Conservation (phyloP, 2,329 filamentous ascomycete genomes). For the Botrytis galanthina region DNA sequence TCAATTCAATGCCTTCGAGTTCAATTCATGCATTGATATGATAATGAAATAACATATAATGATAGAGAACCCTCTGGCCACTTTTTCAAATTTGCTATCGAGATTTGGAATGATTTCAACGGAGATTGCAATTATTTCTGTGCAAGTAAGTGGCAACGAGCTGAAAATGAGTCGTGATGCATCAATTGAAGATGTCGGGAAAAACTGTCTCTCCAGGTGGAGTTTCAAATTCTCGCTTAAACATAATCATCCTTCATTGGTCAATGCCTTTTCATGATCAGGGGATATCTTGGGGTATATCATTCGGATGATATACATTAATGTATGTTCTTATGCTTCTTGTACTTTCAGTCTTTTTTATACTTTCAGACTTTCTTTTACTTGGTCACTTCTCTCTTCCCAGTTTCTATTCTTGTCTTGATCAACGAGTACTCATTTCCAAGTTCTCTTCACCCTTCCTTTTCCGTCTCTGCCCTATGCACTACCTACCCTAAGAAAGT, state of each 20-base stretch:
- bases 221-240: conserved; percentile 6
- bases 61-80: background rate
- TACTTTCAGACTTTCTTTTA: background rate
- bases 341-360: background rate
- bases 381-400: background rate
- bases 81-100: conserved; percentile 1
- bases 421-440: background rate
- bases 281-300: background rate
- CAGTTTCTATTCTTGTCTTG: background rate
- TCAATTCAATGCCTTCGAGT: background rate
- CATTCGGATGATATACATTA: background rate
- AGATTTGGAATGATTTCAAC: background rate
- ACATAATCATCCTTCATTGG: background rate
- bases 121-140: conserved; percentile 10
- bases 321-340: conserved; percentile 11
- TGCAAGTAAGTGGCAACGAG: background rate
- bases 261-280: background rate
- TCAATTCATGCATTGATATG: conserved; percentile 9
- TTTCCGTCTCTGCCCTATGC: background rate
- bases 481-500: background rate
- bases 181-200: background rate
- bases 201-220: background rate
- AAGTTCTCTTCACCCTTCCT: background rate
- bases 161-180: conserved; percentile 4
- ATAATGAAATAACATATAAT: conserved; percentile 15